These are phyloP conservation scores for Penicillium sclerotiorum DNA, from an alignment of 2,329 filamentous ascomycete species.

Conservation along the genomic window DNA sequence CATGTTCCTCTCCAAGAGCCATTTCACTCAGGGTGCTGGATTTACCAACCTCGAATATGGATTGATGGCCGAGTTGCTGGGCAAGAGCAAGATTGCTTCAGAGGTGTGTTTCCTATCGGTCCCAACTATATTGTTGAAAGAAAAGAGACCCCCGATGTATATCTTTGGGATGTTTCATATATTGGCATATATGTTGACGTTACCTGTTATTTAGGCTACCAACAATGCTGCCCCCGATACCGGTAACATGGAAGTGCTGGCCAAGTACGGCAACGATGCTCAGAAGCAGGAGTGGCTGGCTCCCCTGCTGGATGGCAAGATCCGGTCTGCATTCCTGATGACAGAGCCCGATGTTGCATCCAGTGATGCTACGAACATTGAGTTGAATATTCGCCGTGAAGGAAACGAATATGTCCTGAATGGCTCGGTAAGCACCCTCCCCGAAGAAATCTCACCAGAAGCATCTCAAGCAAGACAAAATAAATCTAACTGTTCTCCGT, in stretches of 20 bases:
- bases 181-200: too few species aligned
- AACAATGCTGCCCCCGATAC: constrained; percentile 92
- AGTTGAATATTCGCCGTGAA: constrained; percentile 78
- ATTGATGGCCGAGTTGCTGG: constrained; percentile 94
- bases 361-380: constrained; percentile 90
- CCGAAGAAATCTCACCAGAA: too few species aligned
- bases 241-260: constrained; percentile 93
- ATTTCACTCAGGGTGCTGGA: constrained; percentile 93
- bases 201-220: too few species aligned
- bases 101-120: constrained; percentile 53
- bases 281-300: constrained; percentile 84
- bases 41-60: constrained; percentile 97
- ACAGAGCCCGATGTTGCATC: constrained; percentile 88
- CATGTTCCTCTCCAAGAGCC: constrained; percentile 92
- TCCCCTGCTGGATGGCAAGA: constrained; percentile 80
- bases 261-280: constrained; percentile 82
- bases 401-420: constrained; percentile 91
- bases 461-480: background rate
- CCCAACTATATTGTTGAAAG: background rate
- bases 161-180: too few species aligned
- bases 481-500: constrained; percentile 2
- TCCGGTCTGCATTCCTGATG: constrained; percentile 90
- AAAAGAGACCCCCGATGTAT: too few species aligned
- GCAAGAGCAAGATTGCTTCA: constrained; percentile 79
- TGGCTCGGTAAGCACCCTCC: constrained; percentile 63